Conservation (phyloP, 2,329 filamentous ascomycete species). For the Zarea fungicola region DNA sequence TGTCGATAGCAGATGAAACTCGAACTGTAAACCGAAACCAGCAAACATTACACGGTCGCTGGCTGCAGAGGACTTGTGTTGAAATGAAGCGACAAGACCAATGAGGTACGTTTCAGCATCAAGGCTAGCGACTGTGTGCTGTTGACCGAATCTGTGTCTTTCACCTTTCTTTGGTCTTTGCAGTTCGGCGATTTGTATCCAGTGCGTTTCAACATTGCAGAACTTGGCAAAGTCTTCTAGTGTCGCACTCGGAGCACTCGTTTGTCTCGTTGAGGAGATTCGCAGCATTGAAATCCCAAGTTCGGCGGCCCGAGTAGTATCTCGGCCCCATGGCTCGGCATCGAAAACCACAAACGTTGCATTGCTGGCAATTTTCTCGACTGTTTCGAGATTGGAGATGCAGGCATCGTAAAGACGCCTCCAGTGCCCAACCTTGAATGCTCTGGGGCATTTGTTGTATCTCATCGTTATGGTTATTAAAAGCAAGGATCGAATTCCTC, state of each 20-base stretch:
- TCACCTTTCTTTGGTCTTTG: background rate
- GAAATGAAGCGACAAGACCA: background rate
- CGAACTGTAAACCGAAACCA: background rate
- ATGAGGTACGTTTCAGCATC: background rate
- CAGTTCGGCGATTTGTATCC: background rate
- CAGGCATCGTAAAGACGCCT: background rate
- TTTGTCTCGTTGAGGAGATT: background rate
- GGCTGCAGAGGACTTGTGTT: background rate
- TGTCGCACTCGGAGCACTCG: background rate
- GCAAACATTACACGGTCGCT: background rate
- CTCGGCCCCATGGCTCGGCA: background rate
- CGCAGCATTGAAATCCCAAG: background rate
- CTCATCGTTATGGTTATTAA: background rate
- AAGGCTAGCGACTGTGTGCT: background rate
- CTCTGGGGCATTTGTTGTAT: background rate
- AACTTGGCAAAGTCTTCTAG: background rate
- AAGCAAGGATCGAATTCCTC: no score
- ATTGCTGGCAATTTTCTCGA: background rate
- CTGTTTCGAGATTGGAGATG: background rate
- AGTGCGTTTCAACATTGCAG: background rate
- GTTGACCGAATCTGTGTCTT: background rate
- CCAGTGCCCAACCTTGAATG: background rate
- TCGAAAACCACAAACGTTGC: conserved; percentile 1
- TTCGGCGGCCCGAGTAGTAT: background rate
- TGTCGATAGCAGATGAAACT: background rate